Evolutionary conservation across 75 land plant genomes (phyloP).

Genomic region (Selaginella moellendorffii): DNA sequence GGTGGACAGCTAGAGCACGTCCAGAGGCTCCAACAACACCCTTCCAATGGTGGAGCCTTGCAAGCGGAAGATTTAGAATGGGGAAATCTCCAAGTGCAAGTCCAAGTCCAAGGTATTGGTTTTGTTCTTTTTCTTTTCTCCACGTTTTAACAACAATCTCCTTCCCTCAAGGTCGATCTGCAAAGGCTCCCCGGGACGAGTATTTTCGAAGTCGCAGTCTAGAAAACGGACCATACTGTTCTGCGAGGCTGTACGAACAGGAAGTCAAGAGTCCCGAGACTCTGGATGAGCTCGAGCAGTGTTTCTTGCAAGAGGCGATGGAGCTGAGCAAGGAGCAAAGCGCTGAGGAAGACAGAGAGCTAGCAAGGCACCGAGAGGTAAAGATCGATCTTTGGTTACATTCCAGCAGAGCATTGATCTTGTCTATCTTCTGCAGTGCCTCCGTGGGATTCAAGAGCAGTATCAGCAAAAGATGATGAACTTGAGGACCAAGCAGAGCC

Average conservation of each 20-base stretch:
- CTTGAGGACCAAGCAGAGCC: conserved; percentile 50
- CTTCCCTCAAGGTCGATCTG: neutral
- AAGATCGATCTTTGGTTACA: too few relatives aligned
- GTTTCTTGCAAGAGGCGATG: conserved; percentile 61
- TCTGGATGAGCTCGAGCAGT: conserved; percentile 67
- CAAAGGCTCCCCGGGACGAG: neutral
- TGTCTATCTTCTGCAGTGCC: conserved; percentile 58
- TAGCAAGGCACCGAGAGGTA: conserved; percentile 84
- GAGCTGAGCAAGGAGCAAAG: conserved; percentile 56
- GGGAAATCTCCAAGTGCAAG: too few relatives aligned
- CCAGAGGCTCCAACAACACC: too few relatives aligned
- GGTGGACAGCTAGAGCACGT: too few relatives aligned
- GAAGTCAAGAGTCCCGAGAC: conserved; percentile 15
- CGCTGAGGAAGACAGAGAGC: conserved; percentile 80
- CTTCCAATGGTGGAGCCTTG: too few relatives aligned
- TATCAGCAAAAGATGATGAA: conserved; percentile 55
- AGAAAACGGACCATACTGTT: neutral
- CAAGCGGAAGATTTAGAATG: too few relatives aligned
- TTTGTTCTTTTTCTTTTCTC: too few relatives aligned
- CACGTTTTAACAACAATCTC: too few relatives aligned
- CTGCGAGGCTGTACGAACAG: neutral
- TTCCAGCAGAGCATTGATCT: too few relatives aligned
- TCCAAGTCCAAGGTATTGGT: too few relatives aligned
- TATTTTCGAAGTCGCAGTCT: neutral
- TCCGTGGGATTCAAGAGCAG: conserved; percentile 57